Conservation (phyloP, 352 stramenopile genomes). For the Pythium coloratum region DNA sequence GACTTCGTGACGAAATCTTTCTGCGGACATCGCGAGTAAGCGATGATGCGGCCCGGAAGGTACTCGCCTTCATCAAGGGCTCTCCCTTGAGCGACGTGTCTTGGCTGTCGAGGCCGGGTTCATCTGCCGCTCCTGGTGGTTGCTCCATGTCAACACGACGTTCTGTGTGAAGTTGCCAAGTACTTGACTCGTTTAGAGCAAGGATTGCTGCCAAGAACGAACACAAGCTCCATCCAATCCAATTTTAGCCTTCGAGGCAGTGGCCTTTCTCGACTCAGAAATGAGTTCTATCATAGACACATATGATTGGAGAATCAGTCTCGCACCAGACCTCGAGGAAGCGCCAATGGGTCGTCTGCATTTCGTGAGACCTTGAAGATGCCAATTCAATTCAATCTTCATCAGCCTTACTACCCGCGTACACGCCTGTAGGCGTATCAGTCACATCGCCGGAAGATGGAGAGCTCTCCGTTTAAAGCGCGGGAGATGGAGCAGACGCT, state of each 20-base stretch:
- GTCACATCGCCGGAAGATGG: background rate
- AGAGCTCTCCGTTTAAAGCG: slow-evolving; percentile 5
- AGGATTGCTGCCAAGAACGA: no score
- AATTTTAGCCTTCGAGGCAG: background rate
- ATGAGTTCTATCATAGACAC: background rate
- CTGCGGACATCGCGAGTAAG: background rate
- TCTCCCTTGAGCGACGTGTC: background rate
- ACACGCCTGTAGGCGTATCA: no score
- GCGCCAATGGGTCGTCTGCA: background rate
- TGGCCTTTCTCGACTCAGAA: background rate
- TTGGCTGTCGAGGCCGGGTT: background rate
- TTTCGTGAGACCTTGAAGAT: background rate
- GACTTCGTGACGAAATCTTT: slow-evolving; percentile 16
- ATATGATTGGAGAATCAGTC: background rate
- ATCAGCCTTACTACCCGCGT: no score
- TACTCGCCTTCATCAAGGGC: background rate
- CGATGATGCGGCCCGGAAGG: background rate
- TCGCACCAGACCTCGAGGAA: slow-evolving; percentile 1
- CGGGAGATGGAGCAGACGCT: slow-evolving; percentile 7
- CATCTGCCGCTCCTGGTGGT: background rate
- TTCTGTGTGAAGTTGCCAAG: no score
- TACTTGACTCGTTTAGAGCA: no score
- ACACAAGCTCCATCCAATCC: no score
- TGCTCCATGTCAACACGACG: background rate
- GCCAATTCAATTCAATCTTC: background rate